Percentiles rank a stretch among this genome's conserved stretches.
phyloP scores from a whole-genome alignment of 1,139 yeast species.

The Sugiyamaella neomexicana region DNA sequence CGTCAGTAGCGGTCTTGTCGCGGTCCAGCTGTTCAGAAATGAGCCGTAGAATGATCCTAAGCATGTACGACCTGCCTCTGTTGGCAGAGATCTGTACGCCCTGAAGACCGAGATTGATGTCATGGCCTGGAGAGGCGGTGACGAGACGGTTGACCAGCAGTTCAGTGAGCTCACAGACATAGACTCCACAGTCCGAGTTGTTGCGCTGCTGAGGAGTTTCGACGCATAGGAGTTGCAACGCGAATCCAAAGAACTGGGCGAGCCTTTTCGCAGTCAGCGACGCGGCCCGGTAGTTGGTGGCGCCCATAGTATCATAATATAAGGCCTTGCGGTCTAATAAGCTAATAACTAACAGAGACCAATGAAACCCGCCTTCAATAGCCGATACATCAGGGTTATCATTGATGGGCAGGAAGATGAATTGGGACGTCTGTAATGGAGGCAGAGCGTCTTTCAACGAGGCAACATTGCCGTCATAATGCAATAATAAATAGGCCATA shows the following conservation, averaged over 20 bases:
- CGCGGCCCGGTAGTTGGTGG: conserved; percentile 46
- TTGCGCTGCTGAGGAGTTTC: conserved; percentile 72
- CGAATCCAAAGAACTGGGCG: conserved; percentile 34
- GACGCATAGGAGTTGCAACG: conserved; percentile 34
- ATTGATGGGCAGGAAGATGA: conserved; percentile 53
- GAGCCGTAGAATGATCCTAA: conserved; percentile 41
- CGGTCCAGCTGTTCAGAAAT: conserved; percentile 16
- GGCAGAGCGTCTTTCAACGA: conserved; percentile 47
- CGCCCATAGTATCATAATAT: conserved; percentile 50
- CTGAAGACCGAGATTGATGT: conserved; percentile 38
- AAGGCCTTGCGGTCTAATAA: conserved; percentile 43
- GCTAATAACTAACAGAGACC: conserved; percentile 53
- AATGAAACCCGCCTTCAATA: conserved; percentile 54
- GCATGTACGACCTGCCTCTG: conserved; percentile 48
- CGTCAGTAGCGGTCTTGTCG: neutral
- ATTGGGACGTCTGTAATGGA: conserved; percentile 43
- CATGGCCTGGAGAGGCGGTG: conserved; percentile 25
- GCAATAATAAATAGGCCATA: conserved; percentile 43
- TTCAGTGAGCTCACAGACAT: conserved; percentile 55
- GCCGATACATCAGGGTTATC: conserved; percentile 51
- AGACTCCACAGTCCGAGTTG: conserved; percentile 77
- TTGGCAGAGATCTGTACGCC: conserved; percentile 44
- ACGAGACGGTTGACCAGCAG: conserved; percentile 45
- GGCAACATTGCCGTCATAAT: conserved; percentile 31
- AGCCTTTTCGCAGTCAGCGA: conserved; percentile 40